Evolutionary conservation across 2,329 filamentous ascomycete species (phyloP).

Genomic region (Aureobasidium sp.): DNA sequence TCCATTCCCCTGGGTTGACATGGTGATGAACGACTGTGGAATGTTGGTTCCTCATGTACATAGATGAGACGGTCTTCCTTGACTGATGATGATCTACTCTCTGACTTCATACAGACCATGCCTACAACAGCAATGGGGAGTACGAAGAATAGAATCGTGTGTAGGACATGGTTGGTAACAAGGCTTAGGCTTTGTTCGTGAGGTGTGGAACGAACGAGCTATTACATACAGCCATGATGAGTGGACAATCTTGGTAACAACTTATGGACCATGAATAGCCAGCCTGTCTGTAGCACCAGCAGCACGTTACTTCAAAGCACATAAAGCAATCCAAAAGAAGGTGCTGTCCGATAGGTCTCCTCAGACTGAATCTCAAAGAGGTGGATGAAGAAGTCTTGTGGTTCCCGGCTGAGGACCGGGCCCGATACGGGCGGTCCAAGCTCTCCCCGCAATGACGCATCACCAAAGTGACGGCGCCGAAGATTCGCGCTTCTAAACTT

Average conservation of each 20-base stretch:
- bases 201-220: background rate
- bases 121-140: too few species aligned
- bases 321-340: background rate
- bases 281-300: background rate
- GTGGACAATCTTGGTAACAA: background rate
- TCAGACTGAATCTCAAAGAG: background rate
- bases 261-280: background rate
- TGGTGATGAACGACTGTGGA: background rate
- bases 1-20: slow-evolving; percentile 3
- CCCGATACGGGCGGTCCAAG: background rate
- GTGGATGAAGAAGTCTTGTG: background rate
- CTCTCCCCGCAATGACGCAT: slow-evolving; percentile 5
- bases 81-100: background rate
- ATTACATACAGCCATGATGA: background rate
- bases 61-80: background rate
- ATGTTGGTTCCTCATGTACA: background rate
- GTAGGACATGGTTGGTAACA: too few species aligned
- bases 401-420: background rate
- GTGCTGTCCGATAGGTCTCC: background rate
- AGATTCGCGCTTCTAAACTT: background rate
- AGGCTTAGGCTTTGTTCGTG: background rate
- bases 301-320: background rate
- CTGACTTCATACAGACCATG: background rate
- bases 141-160: too few species aligned
- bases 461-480: background rate